These are phyloP conservation scores for Neofusicoccum umdonicola DNA, from an alignment of 2,329 filamentous ascomycete genomes.

Conservation along the genomic window DNA sequence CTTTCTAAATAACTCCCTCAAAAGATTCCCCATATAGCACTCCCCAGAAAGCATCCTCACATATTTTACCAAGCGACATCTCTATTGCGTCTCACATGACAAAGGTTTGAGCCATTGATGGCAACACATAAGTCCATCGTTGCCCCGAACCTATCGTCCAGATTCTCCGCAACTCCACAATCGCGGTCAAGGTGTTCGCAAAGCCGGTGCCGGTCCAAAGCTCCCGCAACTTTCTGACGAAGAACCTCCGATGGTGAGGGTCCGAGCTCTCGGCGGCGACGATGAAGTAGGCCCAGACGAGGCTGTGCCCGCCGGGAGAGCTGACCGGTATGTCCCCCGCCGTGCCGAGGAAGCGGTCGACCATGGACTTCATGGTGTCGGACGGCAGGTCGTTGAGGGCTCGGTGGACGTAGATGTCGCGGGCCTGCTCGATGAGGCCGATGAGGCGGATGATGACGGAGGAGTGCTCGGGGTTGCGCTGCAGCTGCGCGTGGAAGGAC, in stretches of 20 bases:
- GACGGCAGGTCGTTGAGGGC: neutral
- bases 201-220: neutral
- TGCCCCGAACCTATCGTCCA: neutral
- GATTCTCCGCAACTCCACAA: neutral
- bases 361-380: neutral
- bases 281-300: neutral
- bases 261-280: neutral
- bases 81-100: neutral
- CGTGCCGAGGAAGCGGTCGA: neutral
- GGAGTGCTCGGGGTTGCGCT: neutral
- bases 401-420: neutral
- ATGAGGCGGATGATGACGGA: neutral
- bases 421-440: neutral
- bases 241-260: neutral
- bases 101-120: neutral
- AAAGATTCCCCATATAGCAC: too few species aligned
- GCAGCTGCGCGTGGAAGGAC: neutral
- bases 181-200: neutral
- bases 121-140: neutral
- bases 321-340: neutral
- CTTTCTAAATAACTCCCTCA: too few species aligned
- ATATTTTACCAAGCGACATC: too few species aligned
- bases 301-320: neutral
- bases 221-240: neutral
- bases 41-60: too few species aligned